A percentile compares a stretch with the other conserved stretches of the same genome.
These are phyloP conservation scores for Fraxinus ornus DNA, from an alignment of 305 asterid species.

Conservation along the genomic window DNA sequence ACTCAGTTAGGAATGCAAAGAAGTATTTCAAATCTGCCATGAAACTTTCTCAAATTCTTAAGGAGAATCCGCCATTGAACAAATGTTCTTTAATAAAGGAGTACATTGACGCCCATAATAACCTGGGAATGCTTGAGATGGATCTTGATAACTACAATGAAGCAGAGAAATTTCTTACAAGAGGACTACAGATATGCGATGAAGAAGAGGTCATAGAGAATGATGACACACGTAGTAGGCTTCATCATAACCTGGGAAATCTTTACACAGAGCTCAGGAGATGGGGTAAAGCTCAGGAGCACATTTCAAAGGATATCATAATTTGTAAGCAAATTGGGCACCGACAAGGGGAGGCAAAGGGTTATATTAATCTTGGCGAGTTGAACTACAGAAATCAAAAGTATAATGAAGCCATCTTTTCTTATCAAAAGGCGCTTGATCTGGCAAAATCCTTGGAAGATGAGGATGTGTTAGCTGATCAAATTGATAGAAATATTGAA, in stretches of 20 bases:
- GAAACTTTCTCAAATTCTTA: slow-evolving; percentile 64
- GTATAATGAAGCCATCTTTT: slow-evolving; percentile 67
- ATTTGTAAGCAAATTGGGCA: slow-evolving; percentile 76
- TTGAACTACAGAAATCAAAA: slow-evolving; percentile 65
- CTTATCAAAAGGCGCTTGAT: slow-evolving; percentile 71
- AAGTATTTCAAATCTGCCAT: slow-evolving; percentile 71
- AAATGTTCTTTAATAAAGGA: slow-evolving; percentile 60
- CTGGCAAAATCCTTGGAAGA: slow-evolving; percentile 90
- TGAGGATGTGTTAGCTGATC: slow-evolving; percentile 61
- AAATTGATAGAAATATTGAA: slow-evolving; percentile 60
- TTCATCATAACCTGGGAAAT: slow-evolving; percentile 93
- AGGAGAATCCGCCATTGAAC: slow-evolving; percentile 41
- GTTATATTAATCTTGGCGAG: slow-evolving; percentile 87
- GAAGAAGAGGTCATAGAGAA: slow-evolving; percentile 80
- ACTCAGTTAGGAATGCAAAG: slow-evolving; percentile 67
- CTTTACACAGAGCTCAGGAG: slow-evolving; percentile 75
- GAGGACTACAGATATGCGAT: slow-evolving; percentile 75
- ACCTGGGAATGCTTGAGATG: slow-evolving; percentile 88
- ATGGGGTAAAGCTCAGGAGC: slow-evolving; percentile 70
- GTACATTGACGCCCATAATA: slow-evolving; percentile 90
- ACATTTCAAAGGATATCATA: slow-evolving; percentile 65
- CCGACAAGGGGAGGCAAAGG: slow-evolving; percentile 96
- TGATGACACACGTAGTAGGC: slow-evolving; percentile 89
- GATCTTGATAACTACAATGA: slow-evolving; percentile 81
- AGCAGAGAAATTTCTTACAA: slow-evolving; percentile 63